These are phyloP conservation scores for Phytophthora hybrid DNA, from an alignment of 352 stramenopile genomes.

Conservation along the genomic window DNA sequence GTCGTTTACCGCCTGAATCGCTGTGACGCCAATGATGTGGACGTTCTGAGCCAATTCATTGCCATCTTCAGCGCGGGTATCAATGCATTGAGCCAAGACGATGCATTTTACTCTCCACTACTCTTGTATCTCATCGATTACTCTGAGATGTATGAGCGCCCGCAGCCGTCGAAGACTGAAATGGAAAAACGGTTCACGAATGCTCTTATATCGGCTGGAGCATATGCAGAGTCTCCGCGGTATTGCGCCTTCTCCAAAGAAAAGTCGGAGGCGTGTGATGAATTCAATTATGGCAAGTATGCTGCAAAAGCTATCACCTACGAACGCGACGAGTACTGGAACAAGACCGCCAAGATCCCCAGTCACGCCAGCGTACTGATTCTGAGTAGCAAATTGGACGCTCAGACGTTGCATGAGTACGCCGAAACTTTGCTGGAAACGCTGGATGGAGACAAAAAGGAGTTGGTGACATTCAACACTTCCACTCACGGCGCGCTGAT, in stretches of 20 bases:
- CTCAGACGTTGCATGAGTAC: not conserved
- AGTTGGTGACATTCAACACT: not conserved
- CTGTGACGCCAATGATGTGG: not conserved
- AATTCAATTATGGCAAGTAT: not conserved
- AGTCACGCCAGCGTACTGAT: not conserved
- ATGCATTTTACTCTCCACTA: not conserved
- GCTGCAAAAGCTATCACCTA: not conserved
- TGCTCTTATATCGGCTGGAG: not conserved
- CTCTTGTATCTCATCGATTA: not conserved
- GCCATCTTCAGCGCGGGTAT: not conserved
- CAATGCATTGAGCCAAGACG: not conserved
- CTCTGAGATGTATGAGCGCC: not conserved
- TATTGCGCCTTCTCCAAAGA: not conserved
- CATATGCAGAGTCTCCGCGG: not conserved
- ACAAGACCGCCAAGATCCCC: not conserved
- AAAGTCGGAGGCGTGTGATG: not conserved
- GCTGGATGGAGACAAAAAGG: not conserved
- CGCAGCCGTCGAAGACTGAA: not conserved
- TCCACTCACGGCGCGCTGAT: not conserved
- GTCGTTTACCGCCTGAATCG: not conserved
- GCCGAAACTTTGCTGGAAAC: not conserved
- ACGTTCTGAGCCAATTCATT: not conserved
- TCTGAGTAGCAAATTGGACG: not conserved
- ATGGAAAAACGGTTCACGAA: not conserved
- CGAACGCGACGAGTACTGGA: slow-evolving; percentile 1